Conservation (phyloP, 345 rosid genomes). For the Clarkia xantiana region DNA sequence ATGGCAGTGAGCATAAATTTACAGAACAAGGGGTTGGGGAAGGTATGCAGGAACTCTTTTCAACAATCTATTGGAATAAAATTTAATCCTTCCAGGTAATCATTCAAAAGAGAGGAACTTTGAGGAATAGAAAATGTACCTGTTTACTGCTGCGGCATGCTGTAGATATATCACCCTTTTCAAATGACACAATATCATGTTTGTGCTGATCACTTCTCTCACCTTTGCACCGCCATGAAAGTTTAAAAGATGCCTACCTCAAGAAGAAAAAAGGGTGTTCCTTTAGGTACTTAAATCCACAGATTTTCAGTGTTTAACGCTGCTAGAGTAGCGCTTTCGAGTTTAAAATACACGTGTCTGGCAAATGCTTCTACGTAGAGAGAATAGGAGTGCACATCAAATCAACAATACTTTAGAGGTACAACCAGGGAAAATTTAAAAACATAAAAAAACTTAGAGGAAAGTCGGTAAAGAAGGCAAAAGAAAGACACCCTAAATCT, state of each 20-base stretch:
- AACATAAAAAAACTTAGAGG: too few relatives aligned
- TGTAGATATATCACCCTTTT: conserved; percentile 78
- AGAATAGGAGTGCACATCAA: too few relatives aligned
- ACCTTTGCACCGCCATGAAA: conserved; percentile 89
- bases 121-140: conserved; percentile 20
- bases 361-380: too few relatives aligned
- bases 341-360: too few relatives aligned
- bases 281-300: not conserved
- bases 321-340: too few relatives aligned
- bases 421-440: too few relatives aligned
- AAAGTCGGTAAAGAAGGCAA: too few relatives aligned
- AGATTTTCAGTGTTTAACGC: not conserved
- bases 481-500: too few relatives aligned
- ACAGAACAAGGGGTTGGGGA: conserved; percentile 8
- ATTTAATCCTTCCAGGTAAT: too few relatives aligned
- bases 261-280: conserved; percentile 12
- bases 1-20: conserved; percentile 13
- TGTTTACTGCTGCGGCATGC: conserved; percentile 90
- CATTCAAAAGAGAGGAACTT: not conserved
- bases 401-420: too few relatives aligned
- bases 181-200: conserved; percentile 90
- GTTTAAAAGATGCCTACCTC: conserved; percentile 90
- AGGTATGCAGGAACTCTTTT: not conserved
- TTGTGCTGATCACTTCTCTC: conserved; percentile 79
- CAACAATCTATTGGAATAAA: too few relatives aligned